Conservation (phyloP, 306 rosid species). For the Prunus campanulata region DNA sequence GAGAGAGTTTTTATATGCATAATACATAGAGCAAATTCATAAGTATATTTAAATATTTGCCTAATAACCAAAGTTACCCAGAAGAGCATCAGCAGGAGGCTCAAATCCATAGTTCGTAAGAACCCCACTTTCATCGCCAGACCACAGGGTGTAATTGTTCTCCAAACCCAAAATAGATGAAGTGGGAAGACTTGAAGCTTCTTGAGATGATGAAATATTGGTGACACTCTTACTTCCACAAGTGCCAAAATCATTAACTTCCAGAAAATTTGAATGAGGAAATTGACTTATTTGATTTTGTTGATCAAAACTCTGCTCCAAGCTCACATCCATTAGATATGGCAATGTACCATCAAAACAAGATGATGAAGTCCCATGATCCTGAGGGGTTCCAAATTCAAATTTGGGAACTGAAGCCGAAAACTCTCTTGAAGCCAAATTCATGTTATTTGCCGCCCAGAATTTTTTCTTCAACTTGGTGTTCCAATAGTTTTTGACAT, state of each 20-base stretch:
- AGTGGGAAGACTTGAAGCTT: constrained; percentile 19
- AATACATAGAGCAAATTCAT: too few species aligned
- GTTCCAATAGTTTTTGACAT: constrained; percentile 51
- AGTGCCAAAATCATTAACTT: constrained; percentile 10
- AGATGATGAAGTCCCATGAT: constrained; percentile 13
- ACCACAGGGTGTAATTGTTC: constrained; percentile 14
- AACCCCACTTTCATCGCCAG: constrained; percentile 11
- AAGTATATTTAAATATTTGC: not conserved
- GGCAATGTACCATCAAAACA: constrained; percentile 14
- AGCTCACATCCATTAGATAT: not conserved
- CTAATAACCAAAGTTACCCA: constrained; percentile 27
- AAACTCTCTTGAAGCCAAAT: not conserved
- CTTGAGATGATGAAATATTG: not conserved
- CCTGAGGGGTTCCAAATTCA: not conserved
- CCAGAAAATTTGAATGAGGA: not conserved
- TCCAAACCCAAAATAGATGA: constrained; percentile 23
- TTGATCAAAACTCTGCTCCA: not conserved
- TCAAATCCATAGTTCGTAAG: constrained; percentile 22
- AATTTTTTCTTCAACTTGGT: constrained; percentile 47
- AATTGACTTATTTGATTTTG: not conserved
- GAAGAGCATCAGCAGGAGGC: constrained; percentile 19
- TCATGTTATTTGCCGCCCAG: not conserved
- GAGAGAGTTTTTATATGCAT: too few species aligned
- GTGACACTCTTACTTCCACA: constrained; percentile 5
- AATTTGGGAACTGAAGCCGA: not conserved